Evolutionary conservation across 2,329 filamentous ascomycete species (phyloP), one percentile per base, ranked within the genome.

Genomic region (Aspergillus tamarii): DNA sequence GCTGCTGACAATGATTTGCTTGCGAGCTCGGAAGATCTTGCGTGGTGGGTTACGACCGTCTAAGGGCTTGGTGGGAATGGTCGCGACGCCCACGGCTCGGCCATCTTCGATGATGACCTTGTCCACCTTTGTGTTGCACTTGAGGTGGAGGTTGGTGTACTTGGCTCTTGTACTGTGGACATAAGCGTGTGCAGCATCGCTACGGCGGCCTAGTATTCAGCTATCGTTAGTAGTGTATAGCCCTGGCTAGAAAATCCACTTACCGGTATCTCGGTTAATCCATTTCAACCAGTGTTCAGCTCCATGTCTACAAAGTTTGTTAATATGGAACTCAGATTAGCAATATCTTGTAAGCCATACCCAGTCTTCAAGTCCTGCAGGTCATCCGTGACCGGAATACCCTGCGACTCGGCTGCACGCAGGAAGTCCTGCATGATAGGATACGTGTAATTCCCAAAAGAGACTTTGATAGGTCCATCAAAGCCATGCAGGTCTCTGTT

Each of bases 241-340:
- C n/a, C 3, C 16, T 36, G 11, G 10, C n/a, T 14, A 11, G n/a
- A 16, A 28, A 19, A 4, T 46, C 2, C 50, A 59, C 28, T 45
- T 87, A 87, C 64, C 87, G 34, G 77, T 79, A 55, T 81, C 79
- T 55, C 82, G 85, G 72, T 94, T 93, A 78, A 94, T 93, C 91
- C 91, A 94, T 78, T 94, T 93, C 61, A 94, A 81, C 91, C 91
- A 94, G 68, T 93, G 91, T 78, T 93, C 90, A 53, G 90, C 91
- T 66, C 91, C 91, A 64, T 89, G 87, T 16, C 76, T 78, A 30
- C 19, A 2, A 1, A n/a, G 2, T 2, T 2, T 28, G 23, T 50
- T 4, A 50, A 26, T 28, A 50, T 1, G 10, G 1, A 19, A 19
- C 16, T 50, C 2, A 5, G 14, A 19, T 2, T 8, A 11, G 7